These are phyloP conservation scores for Stephania cephalantha DNA, from an alignment of 164 flowering plant species.

Conservation along the genomic window DNA sequence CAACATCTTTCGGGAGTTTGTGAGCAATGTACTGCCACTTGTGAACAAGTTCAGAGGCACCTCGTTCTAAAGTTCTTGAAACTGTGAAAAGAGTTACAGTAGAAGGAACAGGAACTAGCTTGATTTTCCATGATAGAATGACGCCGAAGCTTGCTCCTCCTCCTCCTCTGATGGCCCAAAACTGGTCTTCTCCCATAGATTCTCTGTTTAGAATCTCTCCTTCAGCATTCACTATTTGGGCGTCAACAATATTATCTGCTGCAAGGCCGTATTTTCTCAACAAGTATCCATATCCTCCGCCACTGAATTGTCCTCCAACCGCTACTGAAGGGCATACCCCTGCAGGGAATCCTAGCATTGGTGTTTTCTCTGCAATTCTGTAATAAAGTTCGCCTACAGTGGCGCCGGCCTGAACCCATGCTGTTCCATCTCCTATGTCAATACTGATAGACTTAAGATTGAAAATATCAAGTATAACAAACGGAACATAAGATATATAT, in stretches of 20 bases:
- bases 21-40: no score
- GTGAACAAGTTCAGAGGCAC: slow-evolving; percentile 1
- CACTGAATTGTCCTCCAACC: neutral
- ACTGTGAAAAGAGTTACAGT: slow-evolving; percentile 6
- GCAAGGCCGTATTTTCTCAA: no score
- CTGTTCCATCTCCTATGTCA: neutral
- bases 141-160: slow-evolving; percentile 9
- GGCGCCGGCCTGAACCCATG: slow-evolving; percentile 8
- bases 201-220: neutral
- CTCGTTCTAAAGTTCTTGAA: slow-evolving; percentile 2
- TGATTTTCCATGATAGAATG: slow-evolving; percentile 5
- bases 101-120: slow-evolving; percentile 10
- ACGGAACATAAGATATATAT: neutral
- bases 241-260: no score
- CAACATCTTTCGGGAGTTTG: no score
- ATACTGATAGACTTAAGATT: neutral
- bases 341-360: neutral
- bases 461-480: neutral
- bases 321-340: slow-evolving; percentile 1
- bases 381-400: neutral
- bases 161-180: slow-evolving; percentile 12
- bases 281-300: no score
- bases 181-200: slow-evolving; percentile 8
- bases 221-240: neutral
- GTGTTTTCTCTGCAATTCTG: neutral